Percentiles rank a stretch among this genome's conserved stretches.
phyloP scores from a whole-genome alignment of 2,329 filamentous ascomycete genomes.

The Aspergillus udagawae region DNA sequence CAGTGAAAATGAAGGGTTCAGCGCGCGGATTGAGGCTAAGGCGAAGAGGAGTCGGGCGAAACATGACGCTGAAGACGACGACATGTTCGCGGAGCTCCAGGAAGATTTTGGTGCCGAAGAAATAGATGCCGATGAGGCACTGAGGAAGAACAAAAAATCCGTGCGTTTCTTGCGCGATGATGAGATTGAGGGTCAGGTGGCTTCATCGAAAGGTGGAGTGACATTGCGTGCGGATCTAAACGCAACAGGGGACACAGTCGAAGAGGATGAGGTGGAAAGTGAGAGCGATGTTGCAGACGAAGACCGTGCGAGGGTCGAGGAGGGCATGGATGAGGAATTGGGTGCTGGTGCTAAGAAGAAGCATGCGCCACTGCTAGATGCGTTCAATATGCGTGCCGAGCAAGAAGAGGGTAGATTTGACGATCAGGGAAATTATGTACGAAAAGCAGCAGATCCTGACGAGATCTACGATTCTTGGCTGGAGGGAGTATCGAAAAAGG shows the following conservation, averaged over 20 bases:
- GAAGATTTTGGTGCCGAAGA: constrained; percentile 56
- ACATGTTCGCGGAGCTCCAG: constrained; percentile 78
- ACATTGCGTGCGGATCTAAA: constrained; percentile 57
- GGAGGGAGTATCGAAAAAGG: constrained; percentile 86
- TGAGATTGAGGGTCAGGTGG: constrained; percentile 77
- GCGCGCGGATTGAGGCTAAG: constrained; percentile 64
- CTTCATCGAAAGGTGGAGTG: constrained; percentile 68
- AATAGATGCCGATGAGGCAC: constrained; percentile 47
- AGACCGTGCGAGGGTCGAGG: constrained; percentile 65
- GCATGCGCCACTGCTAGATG: constrained; percentile 89
- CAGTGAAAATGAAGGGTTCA: constrained; percentile 84
- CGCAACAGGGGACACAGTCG: constrained; percentile 49
- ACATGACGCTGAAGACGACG: constrained; percentile 46
- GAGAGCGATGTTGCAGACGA: constrained; percentile 63
- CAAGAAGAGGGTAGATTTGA: constrained; percentile 93
- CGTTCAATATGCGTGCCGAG: constrained; percentile 89
- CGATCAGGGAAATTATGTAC: constrained; percentile 82
- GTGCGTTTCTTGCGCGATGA: constrained; percentile 57
- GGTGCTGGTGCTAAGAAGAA: constrained; percentile 87
- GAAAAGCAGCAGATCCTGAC: constrained; percentile 84
- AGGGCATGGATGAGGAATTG: constrained; percentile 80
- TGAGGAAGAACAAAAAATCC: constrained; percentile 58
- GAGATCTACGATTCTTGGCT: constrained; percentile 90
- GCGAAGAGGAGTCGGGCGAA: constrained; percentile 35
- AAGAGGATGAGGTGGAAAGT: constrained; percentile 59